Evolutionary conservation across 2,329 filamentous ascomycete genomes (phyloP).

Genomic region (Xylaria sp.): DNA sequence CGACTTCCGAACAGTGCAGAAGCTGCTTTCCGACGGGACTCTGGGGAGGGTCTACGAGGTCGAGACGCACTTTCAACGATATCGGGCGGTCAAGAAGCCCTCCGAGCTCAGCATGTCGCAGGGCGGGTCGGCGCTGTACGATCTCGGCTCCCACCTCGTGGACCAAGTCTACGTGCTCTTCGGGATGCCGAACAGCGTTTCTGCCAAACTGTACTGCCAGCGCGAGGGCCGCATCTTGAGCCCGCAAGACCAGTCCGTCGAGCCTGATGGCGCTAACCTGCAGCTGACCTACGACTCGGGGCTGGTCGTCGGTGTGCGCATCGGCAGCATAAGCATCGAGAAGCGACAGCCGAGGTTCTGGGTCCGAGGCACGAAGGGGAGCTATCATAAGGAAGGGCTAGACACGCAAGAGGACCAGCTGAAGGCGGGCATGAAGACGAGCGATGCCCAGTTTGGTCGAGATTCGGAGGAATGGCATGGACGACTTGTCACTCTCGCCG

Average conservation of each 20-base stretch:
- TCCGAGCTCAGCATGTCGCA: slow-evolving; percentile 62
- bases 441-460: slow-evolving; percentile 71
- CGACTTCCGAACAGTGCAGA: slow-evolving; percentile 76
- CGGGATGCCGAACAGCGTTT: slow-evolving; percentile 73
- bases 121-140: slow-evolving; percentile 76
- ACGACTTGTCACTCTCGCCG: slow-evolving; percentile 65
- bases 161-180: slow-evolving; percentile 79
- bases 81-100: slow-evolving; percentile 62
- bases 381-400: slow-evolving; percentile 76
- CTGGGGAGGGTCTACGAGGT: slow-evolving; percentile 81
- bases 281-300: slow-evolving; percentile 73
- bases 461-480: slow-evolving; percentile 68
- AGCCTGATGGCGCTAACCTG: slow-evolving; percentile 69
- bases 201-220: slow-evolving; percentile 74
- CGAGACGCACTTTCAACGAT: slow-evolving; percentile 83
- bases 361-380: slow-evolving; percentile 78
- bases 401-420: slow-evolving; percentile 82
- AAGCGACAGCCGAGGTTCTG: slow-evolving; percentile 77
- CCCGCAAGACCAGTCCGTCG: slow-evolving; percentile 53
- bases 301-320: slow-evolving; percentile 74
- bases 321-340: slow-evolving; percentile 75
- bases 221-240: slow-evolving; percentile 57
- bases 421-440: slow-evolving; percentile 68
- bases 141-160: slow-evolving; percentile 79
- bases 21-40: slow-evolving; percentile 66